Percentiles rank a stretch among this genome's conserved stretches.
Evolutionary conservation across 345 rosid genomes (phyloP).

Genomic region (Pistacia vera): DNA sequence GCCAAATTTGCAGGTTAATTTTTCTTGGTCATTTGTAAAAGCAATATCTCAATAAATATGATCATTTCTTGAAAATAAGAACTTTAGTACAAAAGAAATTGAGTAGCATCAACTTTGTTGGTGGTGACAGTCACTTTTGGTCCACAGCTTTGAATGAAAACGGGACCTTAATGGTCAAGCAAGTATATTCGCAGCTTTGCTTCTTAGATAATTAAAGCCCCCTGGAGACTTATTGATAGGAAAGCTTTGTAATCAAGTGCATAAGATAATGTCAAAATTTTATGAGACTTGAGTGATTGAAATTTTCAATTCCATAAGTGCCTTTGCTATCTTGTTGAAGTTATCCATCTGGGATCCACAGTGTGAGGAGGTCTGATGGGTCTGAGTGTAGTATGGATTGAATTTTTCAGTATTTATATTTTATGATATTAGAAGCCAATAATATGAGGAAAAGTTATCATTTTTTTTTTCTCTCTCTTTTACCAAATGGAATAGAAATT

Average conservation of each 20-base stretch:
- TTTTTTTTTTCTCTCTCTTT: not conserved
- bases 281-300: not conserved
- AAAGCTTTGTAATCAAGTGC: not conserved
- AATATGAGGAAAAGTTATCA: not conserved
- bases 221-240: not conserved
- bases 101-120: not conserved
- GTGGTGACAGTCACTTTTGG: not conserved
- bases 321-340: not conserved
- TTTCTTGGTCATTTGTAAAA: constrained; percentile 12
- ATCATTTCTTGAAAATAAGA: not conserved
- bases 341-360: not conserved
- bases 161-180: not conserved
- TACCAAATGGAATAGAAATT: not conserved
- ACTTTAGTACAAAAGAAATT: not conserved
- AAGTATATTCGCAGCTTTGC: not conserved
- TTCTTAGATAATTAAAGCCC: not conserved
- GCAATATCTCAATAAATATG: constrained; percentile 7
- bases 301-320: constrained; percentile 8
- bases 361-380: not conserved
- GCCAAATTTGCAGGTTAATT: constrained; percentile 86
- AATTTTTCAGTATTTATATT: not conserved
- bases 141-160: not conserved
- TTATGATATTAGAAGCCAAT: not conserved
- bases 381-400: not conserved
- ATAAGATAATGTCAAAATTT: not conserved